phyloP scores from a whole-genome alignment of 208 protist genomes.

The Lotmaria passim region DNA sequence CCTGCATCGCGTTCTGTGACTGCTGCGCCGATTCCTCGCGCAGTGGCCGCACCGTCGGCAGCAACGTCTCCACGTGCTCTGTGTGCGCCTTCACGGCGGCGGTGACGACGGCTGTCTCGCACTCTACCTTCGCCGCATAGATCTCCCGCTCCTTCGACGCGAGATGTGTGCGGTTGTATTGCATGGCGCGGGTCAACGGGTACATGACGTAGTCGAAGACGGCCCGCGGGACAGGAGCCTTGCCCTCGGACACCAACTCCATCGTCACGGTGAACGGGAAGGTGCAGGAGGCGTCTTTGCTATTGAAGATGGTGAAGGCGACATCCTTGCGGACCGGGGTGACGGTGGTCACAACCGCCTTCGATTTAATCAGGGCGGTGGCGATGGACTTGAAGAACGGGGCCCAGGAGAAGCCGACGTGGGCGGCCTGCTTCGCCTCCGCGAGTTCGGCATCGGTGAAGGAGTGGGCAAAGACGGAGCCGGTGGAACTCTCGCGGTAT shows the following conservation, averaged over 20 bases:
- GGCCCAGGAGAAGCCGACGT: conserved; percentile 67
- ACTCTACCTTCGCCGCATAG: conserved; percentile 42
- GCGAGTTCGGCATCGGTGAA: conserved; percentile 75
- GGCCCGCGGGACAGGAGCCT: conserved; percentile 19
- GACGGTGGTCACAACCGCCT: conserved; percentile 45
- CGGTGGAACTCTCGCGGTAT: conserved; percentile 56
- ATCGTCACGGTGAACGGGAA: conserved; percentile 63
- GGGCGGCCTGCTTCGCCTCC: conserved; percentile 54
- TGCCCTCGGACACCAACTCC: conserved; percentile 55
- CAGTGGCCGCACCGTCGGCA: conserved; percentile 68
- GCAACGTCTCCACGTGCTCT: conserved; percentile 43
- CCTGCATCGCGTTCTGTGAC: conserved; percentile 59
- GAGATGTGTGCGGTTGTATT: conserved; percentile 35
- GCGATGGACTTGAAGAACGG: conserved; percentile 90
- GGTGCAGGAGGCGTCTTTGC: conserved; percentile 58
- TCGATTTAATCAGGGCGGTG: conserved; percentile 74
- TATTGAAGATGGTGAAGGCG: conserved; percentile 65
- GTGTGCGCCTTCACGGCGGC: conserved; percentile 41
- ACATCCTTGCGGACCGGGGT: conserved; percentile 41
- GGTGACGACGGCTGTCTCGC: conserved; percentile 39
- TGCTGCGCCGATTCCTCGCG: conserved; percentile 67
- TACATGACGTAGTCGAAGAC: conserved; percentile 68
- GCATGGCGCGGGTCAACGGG: conserved; percentile 59
- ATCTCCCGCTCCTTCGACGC: conserved; percentile 28
- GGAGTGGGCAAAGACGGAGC: conserved; percentile 59